Conservation (phyloP, 352 stramenopile species). For the Pythium monospermum region DNA sequence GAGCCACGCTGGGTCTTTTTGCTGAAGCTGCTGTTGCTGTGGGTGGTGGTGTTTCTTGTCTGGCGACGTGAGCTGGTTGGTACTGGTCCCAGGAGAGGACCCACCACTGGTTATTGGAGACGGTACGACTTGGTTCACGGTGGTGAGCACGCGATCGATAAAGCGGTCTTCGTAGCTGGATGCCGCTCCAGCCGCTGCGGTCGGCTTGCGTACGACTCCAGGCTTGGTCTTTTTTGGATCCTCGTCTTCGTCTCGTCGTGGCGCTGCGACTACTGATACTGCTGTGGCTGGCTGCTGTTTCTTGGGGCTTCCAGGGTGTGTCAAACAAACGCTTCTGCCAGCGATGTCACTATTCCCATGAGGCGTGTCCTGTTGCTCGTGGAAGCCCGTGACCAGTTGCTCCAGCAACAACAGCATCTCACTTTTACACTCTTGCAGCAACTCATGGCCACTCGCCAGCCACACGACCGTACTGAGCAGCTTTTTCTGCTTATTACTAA, state of each 20-base stretch:
- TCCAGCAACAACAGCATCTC: slow-evolving; percentile 86
- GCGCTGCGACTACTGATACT: no score
- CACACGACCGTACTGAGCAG: slow-evolving; percentile 56
- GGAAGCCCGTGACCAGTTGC: slow-evolving; percentile 91
- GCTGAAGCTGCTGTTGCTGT: no score
- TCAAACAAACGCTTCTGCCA: background rate
- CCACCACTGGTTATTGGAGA: background rate
- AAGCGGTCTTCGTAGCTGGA: slow-evolving; percentile 87
- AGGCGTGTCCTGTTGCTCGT: slow-evolving; percentile 82
- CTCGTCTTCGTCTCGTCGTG: slow-evolving; percentile 16
- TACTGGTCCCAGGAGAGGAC: background rate
- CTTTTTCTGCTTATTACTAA: slow-evolving; percentile 22
- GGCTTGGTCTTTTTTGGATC: slow-evolving; percentile 1
- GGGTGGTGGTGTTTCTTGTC: no score
- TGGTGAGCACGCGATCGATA: slow-evolving; percentile 79
- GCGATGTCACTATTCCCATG: slow-evolving; percentile 15
- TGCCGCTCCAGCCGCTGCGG: no score
- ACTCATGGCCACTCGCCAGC: slow-evolving; percentile 90
- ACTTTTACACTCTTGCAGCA: slow-evolving; percentile 92
- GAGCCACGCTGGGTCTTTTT: slow-evolving; percentile 40
- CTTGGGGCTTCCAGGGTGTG: slow-evolving; percentile 8
- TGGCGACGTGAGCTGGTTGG: slow-evolving; percentile 28
- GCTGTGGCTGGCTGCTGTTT: slow-evolving; percentile 14
- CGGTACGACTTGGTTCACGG: slow-evolving; percentile 40
- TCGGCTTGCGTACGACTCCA: slow-evolving; percentile 5